These are phyloP conservation scores for Starmerella davenportii DNA, from an alignment of 805 yeast species.

Conservation along the genomic window DNA sequence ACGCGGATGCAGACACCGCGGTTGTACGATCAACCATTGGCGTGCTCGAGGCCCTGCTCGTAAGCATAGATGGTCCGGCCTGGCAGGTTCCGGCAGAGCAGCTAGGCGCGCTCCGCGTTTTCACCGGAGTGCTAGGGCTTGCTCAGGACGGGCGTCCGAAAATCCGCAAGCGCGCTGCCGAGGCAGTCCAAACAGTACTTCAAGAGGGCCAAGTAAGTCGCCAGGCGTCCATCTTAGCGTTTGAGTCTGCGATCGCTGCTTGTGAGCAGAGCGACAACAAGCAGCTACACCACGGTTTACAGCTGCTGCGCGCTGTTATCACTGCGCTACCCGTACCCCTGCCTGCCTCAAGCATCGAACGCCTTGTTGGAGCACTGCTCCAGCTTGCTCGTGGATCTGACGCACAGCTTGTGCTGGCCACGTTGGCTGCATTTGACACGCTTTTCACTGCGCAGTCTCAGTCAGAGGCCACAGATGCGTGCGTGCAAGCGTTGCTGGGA, in stretches of 20 bases:
- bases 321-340: constrained; percentile 34
- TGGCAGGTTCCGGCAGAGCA: constrained; percentile 33
- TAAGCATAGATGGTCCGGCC: constrained; percentile 60
- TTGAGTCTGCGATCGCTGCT: constrained; percentile 54
- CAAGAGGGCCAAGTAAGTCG: constrained; percentile 60
- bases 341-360: constrained; percentile 55
- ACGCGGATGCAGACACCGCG: constrained; percentile 57
- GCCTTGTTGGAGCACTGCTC: constrained; percentile 57
- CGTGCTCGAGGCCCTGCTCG: constrained; percentile 56
- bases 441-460: constrained; percentile 49
- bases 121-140: constrained; percentile 29
- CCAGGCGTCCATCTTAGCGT: constrained; percentile 33
- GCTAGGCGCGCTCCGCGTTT: constrained; percentile 18
- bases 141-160: constrained; percentile 83
- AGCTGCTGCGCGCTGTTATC: constrained; percentile 53
- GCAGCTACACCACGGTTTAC: constrained; percentile 52
- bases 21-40: constrained; percentile 71
- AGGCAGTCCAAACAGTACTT: constrained; percentile 54
- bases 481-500: constrained; percentile 55
- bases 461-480: constrained; percentile 36
- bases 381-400: constrained; percentile 67
- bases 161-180: constrained; percentile 87
- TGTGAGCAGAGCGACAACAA: constrained; percentile 28
- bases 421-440: constrained; percentile 71
- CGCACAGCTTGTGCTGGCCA: constrained; percentile 63